These are phyloP conservation scores for Mycena citricolor DNA, from an alignment of 1,284 basidiomycete species.

Conservation along the genomic window DNA sequence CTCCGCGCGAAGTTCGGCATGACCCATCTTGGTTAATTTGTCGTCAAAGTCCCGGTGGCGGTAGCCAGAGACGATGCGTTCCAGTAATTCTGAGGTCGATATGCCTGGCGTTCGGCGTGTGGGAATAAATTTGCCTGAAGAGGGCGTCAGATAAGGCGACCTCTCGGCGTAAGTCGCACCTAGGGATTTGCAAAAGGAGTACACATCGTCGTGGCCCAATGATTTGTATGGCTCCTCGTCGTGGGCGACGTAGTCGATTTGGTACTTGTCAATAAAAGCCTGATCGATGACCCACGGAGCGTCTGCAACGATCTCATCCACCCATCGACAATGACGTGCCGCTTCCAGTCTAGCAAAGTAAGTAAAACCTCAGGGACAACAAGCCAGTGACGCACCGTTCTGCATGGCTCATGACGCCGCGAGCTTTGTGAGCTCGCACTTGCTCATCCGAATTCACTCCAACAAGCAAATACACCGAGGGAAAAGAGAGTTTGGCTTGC, in stretches of 20 bases:
- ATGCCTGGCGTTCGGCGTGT: conserved; percentile 94
- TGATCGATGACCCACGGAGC: conserved; percentile 91
- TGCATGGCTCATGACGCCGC: conserved; percentile 81
- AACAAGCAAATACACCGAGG: conserved; percentile 83
- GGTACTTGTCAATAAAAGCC: conserved; percentile 78
- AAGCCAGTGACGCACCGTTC: conserved; percentile 62
- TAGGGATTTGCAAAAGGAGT: conserved; percentile 76
- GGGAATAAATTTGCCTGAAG: conserved; percentile 89
- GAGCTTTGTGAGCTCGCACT: conserved; percentile 75
- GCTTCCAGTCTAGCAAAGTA: conserved; percentile 64
- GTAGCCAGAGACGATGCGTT: conserved; percentile 85
- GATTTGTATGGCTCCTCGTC: conserved; percentile 86
- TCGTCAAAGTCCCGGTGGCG: conserved; percentile 82
- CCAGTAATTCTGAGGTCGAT: conserved; percentile 90
- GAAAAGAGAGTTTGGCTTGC: conserved; percentile 93
- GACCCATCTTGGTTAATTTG: conserved; percentile 87
- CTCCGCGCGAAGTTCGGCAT: conserved; percentile 63
- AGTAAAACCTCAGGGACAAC: conserved; percentile 16
- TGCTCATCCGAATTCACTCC: conserved; percentile 88
- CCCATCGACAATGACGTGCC: conserved; percentile 94
- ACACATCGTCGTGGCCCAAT: conserved; percentile 82
- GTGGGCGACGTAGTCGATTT: conserved; percentile 97
- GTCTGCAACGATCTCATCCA: conserved; percentile 93
- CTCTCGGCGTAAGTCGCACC: conserved; percentile 44
- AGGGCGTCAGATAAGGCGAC: not conserved